phyloP scores from a whole-genome alignment of 2,329 filamentous ascomycete species.

The Trichoderma sp. region DNA sequence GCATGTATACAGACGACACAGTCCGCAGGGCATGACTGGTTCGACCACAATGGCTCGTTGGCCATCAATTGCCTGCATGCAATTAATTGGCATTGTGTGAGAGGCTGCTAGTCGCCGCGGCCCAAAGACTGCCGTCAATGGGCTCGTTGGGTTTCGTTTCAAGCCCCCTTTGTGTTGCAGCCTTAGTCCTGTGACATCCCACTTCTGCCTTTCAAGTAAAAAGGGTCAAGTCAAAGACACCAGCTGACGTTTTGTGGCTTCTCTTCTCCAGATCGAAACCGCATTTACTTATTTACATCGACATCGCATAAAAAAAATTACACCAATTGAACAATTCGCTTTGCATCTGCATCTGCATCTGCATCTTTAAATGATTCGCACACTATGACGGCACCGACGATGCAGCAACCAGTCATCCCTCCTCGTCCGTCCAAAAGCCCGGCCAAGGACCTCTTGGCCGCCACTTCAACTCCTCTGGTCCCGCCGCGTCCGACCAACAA shows the following conservation, averaged over 20 bases:
- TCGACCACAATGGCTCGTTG: background rate
- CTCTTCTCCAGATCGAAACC: background rate
- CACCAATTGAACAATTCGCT: background rate
- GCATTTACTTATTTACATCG: background rate
- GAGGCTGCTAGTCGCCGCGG: background rate
- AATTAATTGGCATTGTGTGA: background rate
- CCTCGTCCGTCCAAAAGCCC: constrained; percentile 54
- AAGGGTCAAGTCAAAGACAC: background rate
- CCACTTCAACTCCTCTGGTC: constrained; percentile 59
- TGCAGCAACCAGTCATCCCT: constrained; percentile 53
- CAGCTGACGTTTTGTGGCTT: background rate
- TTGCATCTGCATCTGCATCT: background rate
- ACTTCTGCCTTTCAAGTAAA: background rate
- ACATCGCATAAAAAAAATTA: background rate
- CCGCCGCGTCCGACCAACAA: constrained; percentile 74
- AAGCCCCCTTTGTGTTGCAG: constrained; percentile 14
- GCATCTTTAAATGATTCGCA: constrained; percentile 6
- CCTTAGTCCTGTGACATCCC: constrained; percentile 17
- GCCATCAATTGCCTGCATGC: background rate
- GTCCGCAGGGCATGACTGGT: background rate
- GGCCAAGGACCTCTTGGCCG: constrained; percentile 42
- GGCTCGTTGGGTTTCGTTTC: background rate
- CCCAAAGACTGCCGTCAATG: background rate
- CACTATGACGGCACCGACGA: constrained; percentile 51
- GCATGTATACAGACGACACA: background rate